Evolutionary conservation across 106 monocot genomes (phyloP).

Genomic region (Platanthera guangdongensis): DNA sequence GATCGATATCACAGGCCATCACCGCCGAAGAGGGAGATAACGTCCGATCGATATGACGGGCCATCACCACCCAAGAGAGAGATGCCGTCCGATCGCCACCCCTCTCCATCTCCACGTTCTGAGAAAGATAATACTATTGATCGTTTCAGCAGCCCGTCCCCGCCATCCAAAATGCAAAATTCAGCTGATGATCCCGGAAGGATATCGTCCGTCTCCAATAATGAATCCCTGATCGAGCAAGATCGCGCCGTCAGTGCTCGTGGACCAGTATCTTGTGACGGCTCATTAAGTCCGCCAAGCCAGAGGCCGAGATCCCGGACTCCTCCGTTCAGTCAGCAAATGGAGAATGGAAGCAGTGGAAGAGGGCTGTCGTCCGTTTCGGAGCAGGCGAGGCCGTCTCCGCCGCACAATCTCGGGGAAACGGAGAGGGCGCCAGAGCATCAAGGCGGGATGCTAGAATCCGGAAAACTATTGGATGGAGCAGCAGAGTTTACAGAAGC

Average conservation of each 20-base stretch:
- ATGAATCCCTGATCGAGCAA: not conserved
- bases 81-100: not conserved
- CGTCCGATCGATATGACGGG: not conserved
- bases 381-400: not conserved
- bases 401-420: not conserved
- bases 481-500: not conserved
- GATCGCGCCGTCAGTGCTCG: not conserved
- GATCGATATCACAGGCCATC: not conserved
- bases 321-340: not conserved
- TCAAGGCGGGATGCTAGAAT: not conserved
- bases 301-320: not conserved
- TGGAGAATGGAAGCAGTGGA: constrained; percentile 11
- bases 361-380: not conserved
- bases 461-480: not conserved
- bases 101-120: not conserved
- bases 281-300: constrained; percentile 4
- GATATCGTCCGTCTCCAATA: not conserved
- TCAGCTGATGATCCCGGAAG: not conserved
- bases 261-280: not conserved
- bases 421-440: not conserved
- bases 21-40: constrained; percentile 4
- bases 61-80: constrained; percentile 1
- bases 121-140: not conserved
- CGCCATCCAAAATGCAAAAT: not conserved
- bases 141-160: not conserved